Base-by-base conservation (phyloP, 306 rosid genomes). In the Sphenostylis stenocarpa region DNA sequence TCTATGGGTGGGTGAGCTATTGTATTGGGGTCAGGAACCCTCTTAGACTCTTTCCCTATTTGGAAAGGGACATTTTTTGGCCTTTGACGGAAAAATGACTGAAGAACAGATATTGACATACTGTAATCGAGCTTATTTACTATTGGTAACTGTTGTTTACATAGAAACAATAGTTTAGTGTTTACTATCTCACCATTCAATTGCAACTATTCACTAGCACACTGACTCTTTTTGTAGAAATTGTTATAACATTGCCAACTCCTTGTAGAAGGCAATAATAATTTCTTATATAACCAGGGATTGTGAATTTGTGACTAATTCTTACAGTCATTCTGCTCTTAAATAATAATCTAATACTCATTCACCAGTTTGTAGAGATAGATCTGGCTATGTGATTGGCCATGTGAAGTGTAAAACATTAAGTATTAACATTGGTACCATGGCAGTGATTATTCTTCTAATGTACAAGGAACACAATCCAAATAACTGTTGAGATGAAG, bases 371-470 rank as follows among this genome's bases (percentile, higher is more conserved):
- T 73, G 45, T 44, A 17, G 62, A 43, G 44, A 70, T 52, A 53
- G 44, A 62, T 52, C 45, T 76, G 41, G 15, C 44, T 64, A 47
- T 47, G 73, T 80, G 49, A 58, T 70, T 57, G 39, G 36, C 75
- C 49, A 55, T 21, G 61, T 70, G 28, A 76, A 26, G 48, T 24
- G 62, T 36, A 2, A 47, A 28, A 33, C 19, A 9, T 79, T 56
- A 47, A 41, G 58, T 39, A 41, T n/a, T 49, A 53, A 53, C 48
- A 23, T 70, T 38, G 44, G 41, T 11, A 31, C 47, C 43, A 48
- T 31, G 43, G 9, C 9, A 11, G 17, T 51, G 31, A 39, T 43
- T 57, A 51, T 56, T 24, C 43, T 41, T 58, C 67, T 31, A 20
- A 20, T 76, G 45, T 61, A 51, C 45, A 58, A 43, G 38, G 28